Evolutionary conservation across 192 early-diverging fungal genomes (phyloP), one percentile per base, ranked within the genome.

Genomic region (Spizellomyces punctatus): DNA sequence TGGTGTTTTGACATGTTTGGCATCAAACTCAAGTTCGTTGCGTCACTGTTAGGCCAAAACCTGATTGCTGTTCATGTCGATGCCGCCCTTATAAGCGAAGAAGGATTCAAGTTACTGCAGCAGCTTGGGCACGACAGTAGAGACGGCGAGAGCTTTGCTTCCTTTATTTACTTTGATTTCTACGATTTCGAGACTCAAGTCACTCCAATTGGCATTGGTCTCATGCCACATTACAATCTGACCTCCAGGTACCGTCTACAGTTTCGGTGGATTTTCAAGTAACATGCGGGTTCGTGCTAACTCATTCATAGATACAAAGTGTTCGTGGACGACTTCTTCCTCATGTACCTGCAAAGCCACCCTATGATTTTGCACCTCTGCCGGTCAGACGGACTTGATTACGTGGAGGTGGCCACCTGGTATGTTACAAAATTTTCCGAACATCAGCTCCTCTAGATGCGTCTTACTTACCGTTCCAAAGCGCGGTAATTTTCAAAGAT

Each of bases 151-250:
- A 56, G n/a, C 8, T 57, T 72, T 43, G 27, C 63, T 8, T 77
- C 85, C 10, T 84, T 85, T 46, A 60, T 82, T 6, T 73, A 74
- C 52, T 83, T 80, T 63, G 86, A 88, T 67, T 88, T 88, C 64
- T 88, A 80, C 60, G 86, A 88, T 44, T 87, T 86, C 71, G 86
- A 87, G 66, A 85, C 86, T 6, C 67, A 74, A 41, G 74, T 83
- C 10, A 74, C 81, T 2, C 79, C 79, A 10, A 63, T 88, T 46
- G 83, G 79, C 12, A 27, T 75, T 9, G 81, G 83, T 19, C 48
- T 73, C 12, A 69, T 61, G 21, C 80, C 85, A 6, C 45, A 63
- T 7, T 88, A 60, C 60, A 75, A 81, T 67, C 68, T 72, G 58
- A 76, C 69, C 21, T 19, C 76, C 22, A 14, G 48, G 74, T 67